Base-by-base conservation (phyloP, 345 rosid species). In the Hirschfeldia incana region DNA sequence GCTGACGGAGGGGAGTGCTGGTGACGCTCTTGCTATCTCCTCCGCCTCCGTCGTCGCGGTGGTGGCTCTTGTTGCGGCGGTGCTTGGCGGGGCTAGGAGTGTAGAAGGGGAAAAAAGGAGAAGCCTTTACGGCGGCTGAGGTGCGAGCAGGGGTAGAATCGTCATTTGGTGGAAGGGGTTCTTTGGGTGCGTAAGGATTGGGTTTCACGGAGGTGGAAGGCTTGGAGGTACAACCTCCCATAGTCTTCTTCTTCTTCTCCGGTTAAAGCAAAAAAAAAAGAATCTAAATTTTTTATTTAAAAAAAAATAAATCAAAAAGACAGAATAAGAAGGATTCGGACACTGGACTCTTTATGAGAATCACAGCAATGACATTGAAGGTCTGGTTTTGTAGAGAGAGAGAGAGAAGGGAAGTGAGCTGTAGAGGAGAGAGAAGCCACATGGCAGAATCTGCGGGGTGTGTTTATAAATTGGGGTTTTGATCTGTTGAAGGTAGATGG, bases 191-290 rank as follows among this genome's bases (percentile, higher is more conserved):
- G 75, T 83, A 91, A 1, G 93, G 93, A 88, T 93, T 91, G 46
- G 88, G 88, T 51, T 82, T 88, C 2, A 78, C 88, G 78, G 82
- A 63, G 79, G 71, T 0, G 11, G 86, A 82, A 12, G 88, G 89
- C 67, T 89, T 93, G 5, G 98, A 93, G 12, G 88, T 85, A 86
- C 98, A 91, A 15, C 78, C 73, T 66, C 98, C 98, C 98, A 93
- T 93, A 60, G 2, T 68, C 64, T 21, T 17, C 53, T 46, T 13
- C 53, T 46, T 46, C 17, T n/a, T 53, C 64, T 67, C 58, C 21
- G 81, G 39, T 69, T 33, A 36, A 3, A 57, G 16, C 17, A 6
- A 32, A 13, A 1, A 9, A 58, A 26, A 59, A 59, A 26, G 11
- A 59, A 27, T n/a, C 2, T 9, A n/a, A 64, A 36, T n/a, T 6